Evolutionary conservation across 1,139 yeast species (phyloP).

Genomic region (Pichia sp.): DNA sequence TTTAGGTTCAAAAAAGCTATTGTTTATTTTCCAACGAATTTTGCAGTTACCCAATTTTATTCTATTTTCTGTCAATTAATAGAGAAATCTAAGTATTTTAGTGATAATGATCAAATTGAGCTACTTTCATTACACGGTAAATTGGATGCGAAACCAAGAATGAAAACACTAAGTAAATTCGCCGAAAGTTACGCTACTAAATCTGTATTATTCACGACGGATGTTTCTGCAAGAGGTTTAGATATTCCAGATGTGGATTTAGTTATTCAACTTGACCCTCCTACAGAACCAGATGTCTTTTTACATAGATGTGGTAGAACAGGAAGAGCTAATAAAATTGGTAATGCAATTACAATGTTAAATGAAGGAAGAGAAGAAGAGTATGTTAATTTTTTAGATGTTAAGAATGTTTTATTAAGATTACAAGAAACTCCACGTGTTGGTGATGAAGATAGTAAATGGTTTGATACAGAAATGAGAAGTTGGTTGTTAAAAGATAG

Average conservation of each 20-base stretch:
- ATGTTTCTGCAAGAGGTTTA: slow-evolving; percentile 89
- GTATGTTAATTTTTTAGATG: slow-evolving; percentile 72
- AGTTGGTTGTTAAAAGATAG: slow-evolving; percentile 67
- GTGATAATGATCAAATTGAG: slow-evolving; percentile 28
- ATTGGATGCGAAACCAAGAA: slow-evolving; percentile 64
- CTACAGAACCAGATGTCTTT: slow-evolving; percentile 83
- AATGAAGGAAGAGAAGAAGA: slow-evolving; percentile 74
- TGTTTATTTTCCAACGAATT: slow-evolving; percentile 89
- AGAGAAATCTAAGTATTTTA: slow-evolving; percentile 17
- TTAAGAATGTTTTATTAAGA: slow-evolving; percentile 55
- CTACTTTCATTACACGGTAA: slow-evolving; percentile 83
- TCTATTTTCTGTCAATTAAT: slow-evolving; percentile 41
- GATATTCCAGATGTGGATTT: slow-evolving; percentile 90
- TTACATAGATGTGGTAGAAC: slow-evolving; percentile 90
- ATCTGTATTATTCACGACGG: slow-evolving; percentile 70
- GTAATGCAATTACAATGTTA: slow-evolving; percentile 70
- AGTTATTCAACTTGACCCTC: slow-evolving; percentile 85
- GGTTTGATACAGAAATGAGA: slow-evolving; percentile 36
- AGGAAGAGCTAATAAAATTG: slow-evolving; percentile 81
- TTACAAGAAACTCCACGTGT: slow-evolving; percentile 30
- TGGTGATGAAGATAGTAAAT: slow-evolving; percentile 8
- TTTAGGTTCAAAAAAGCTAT: slow-evolving; percentile 67
- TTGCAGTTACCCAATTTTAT: slow-evolving; percentile 71
- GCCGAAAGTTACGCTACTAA: slow-evolving; percentile 40
- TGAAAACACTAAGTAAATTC: slow-evolving; percentile 62